Evolutionary conservation across 805 yeast genomes (phyloP).

Genomic region (Wickerhamiella dianesei): DNA sequence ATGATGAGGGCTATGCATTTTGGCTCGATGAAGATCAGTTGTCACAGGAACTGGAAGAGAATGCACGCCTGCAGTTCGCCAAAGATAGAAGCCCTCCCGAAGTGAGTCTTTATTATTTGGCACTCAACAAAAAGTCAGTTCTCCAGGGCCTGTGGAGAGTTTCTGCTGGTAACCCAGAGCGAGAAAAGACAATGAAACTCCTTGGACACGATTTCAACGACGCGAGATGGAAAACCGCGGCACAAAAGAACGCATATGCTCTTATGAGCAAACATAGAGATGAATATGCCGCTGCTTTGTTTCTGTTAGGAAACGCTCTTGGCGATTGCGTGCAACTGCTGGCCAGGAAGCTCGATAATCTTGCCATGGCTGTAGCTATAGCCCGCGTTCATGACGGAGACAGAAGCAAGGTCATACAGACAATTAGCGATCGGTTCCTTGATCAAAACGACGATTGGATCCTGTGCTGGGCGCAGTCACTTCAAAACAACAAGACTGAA

Average conservation of each 20-base stretch:
- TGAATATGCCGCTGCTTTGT: constrained; percentile 79
- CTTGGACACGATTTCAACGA: constrained; percentile 62
- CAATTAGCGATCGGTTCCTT: constrained; percentile 6
- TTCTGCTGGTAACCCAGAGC: constrained; percentile 61
- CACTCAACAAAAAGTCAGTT: constrained; percentile 63
- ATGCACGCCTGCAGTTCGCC: constrained; percentile 62
- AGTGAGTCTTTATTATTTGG: constrained; percentile 63
- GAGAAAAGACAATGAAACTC: constrained; percentile 66
- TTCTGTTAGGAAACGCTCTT: constrained; percentile 60
- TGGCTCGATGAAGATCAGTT: constrained; percentile 49
- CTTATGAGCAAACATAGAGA: constrained; percentile 77
- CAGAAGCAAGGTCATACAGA: constrained; percentile 36
- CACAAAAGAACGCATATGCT: constrained; percentile 84
- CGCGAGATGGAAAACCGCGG: constrained; percentile 75
- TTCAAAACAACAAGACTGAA: constrained; percentile 18
- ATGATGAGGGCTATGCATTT: constrained; percentile 39
- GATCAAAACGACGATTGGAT: constrained; percentile 14
- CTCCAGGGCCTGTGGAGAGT: constrained; percentile 76
- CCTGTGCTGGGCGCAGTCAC: constrained; percentile 2
- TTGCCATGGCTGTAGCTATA: constrained; percentile 64
- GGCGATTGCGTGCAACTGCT: constrained; percentile 69
- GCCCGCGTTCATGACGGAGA: constrained; percentile 64
- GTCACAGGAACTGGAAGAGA: constrained; percentile 42
- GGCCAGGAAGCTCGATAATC: constrained; percentile 50
- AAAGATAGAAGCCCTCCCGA: constrained; percentile 54